phyloP scores from a whole-genome alignment of 1,284 basidiomycete genomes.

The Fomitopsis pinicola region DNA sequence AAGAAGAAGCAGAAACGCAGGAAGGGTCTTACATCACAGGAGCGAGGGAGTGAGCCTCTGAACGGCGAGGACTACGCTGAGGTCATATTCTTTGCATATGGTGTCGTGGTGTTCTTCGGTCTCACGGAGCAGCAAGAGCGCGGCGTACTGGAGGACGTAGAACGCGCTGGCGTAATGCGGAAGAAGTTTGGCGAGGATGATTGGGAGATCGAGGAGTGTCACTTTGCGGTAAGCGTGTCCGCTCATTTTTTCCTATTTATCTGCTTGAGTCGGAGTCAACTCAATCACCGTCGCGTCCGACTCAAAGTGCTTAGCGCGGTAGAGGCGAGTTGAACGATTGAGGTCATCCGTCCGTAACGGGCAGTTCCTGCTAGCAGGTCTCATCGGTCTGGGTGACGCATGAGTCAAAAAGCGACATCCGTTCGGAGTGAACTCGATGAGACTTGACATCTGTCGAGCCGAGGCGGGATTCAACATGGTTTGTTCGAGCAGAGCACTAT shows the following conservation, averaged over 20 bases:
- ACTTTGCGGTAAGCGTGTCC: constrained; percentile 61
- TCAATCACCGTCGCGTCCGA: background rate
- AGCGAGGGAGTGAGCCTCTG: background rate
- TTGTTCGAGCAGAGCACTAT: no score
- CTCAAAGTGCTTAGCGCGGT: no score
- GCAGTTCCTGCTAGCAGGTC: no score
- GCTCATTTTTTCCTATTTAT: background rate
- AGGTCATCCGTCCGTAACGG: no score
- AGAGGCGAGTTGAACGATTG: no score
- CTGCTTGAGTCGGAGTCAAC: background rate
- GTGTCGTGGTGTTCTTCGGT: constrained; percentile 88
- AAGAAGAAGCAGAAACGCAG: constrained; percentile 11
- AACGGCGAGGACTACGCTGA: constrained; percentile 53
- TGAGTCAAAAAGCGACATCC: no score
- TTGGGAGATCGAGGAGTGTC: constrained; percentile 90
- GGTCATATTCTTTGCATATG: constrained; percentile 82
- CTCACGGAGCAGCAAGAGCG: constrained; percentile 73
- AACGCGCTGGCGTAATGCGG: constrained; percentile 65
- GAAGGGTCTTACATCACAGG: constrained; percentile 9
- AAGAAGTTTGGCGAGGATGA: constrained; percentile 58
- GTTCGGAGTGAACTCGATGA: no score
- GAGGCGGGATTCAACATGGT: no score
- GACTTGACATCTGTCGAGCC: no score
- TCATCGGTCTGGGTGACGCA: no score
- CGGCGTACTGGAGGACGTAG: constrained; percentile 78